Evolutionary conservation across 345 rosid genomes (phyloP).

Genomic region (Microthlaspi erraticum): DNA sequence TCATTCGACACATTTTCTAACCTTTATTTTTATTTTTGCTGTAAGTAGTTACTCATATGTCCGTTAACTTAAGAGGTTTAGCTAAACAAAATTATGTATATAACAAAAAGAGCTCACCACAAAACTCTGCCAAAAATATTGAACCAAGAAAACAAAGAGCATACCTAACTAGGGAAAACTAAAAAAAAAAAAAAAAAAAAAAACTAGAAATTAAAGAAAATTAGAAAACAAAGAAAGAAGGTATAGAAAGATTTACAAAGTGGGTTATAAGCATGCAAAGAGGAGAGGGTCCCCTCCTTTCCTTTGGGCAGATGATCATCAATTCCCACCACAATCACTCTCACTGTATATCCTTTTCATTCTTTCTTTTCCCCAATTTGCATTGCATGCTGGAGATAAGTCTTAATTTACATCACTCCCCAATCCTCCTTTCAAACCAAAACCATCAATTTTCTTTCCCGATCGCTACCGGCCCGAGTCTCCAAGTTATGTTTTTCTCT

Average conservation of each 20-base stretch:
- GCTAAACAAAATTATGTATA: slow-evolving; percentile 33
- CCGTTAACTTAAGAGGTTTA: neutral
- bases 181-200: neutral
- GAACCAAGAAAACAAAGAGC: slow-evolving; percentile 35
- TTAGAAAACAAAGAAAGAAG: slow-evolving; percentile 12
- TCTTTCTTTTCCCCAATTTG: slow-evolving; percentile 41
- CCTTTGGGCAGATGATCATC: slow-evolving; percentile 48
- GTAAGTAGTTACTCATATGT: neutral
- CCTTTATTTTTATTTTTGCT: neutral
- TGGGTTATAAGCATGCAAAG: slow-evolving; percentile 49
- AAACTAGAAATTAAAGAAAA: slow-evolving; percentile 11
- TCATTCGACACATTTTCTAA: slow-evolving; percentile 32
- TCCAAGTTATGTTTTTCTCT: slow-evolving; percentile 28
- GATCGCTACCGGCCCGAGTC: slow-evolving; percentile 27
- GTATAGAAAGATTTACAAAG: slow-evolving; percentile 46
- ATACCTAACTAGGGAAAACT: slow-evolving; percentile 26
- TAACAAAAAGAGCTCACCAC: slow-evolving; percentile 28
- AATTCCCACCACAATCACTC: slow-evolving; percentile 47
- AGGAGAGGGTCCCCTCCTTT: slow-evolving; percentile 49
- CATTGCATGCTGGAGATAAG: slow-evolving; percentile 45
- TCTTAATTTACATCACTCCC: slow-evolving; percentile 34
- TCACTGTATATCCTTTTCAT: slow-evolving; percentile 42
- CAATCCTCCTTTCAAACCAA: slow-evolving; percentile 9
- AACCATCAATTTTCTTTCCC: slow-evolving; percentile 21
- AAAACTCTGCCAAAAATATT: slow-evolving; percentile 41